These are phyloP conservation scores for Diaporthe humulicola DNA, from an alignment of 2,329 filamentous ascomycete genomes.

Conservation along the genomic window DNA sequence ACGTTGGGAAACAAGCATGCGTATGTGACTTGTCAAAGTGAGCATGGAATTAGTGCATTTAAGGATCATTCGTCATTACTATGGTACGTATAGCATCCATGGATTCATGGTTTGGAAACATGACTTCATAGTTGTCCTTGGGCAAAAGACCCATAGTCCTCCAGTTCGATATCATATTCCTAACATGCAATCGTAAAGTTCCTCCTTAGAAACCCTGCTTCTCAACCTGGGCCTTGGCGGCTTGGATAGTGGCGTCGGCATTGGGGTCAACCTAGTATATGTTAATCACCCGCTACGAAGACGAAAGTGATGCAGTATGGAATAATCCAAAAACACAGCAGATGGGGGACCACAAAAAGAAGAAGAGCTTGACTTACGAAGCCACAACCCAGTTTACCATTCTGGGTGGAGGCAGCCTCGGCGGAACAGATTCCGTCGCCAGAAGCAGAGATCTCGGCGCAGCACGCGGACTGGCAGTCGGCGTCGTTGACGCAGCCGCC, in stretches of 20 bases:
- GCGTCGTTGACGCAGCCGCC: constrained; percentile 50
- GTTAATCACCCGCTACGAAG: neutral
- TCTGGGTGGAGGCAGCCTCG: constrained; percentile 48
- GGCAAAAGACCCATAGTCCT: neutral
- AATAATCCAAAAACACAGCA: too few species aligned
- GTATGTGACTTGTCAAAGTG: too few species aligned
- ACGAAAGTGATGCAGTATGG: too few species aligned
- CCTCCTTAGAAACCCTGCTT: constrained; percentile 48
- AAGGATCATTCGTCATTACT: neutral
- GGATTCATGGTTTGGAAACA: neutral
- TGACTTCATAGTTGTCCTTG: neutral
- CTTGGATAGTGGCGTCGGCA: constrained; percentile 46
- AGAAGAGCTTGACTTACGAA: constrained; percentile 41
- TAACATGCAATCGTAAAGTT: neutral
- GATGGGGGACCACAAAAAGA: neutral
- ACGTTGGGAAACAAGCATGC: too few species aligned
- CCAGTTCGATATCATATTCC: neutral
- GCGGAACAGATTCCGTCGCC: constrained; percentile 49
- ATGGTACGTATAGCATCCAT: neutral
- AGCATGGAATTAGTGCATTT: neutral
- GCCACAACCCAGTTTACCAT: constrained; percentile 50
- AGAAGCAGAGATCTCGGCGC: constrained; percentile 45
- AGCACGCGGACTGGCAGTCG: constrained; percentile 48
- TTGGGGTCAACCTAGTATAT: constrained; percentile 47
- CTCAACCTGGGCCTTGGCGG: constrained; percentile 49